Percentiles rank a stretch among this genome's conserved stretches.
Conservation (phyloP, 169 alveolate species). For the Amoebophrya sp. region DNA sequence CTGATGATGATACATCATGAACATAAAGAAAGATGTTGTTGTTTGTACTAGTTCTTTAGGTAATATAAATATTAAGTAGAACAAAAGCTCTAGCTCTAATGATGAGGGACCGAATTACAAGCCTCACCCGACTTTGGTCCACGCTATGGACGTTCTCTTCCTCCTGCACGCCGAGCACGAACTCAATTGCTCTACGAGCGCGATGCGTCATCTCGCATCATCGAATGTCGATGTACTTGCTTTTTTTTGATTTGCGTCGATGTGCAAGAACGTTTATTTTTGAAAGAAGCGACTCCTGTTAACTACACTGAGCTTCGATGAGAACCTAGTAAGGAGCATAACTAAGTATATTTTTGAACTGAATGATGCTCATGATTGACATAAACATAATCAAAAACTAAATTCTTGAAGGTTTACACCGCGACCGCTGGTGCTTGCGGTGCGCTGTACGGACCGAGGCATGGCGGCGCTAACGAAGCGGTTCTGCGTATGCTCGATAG, state of each 20-base stretch:
- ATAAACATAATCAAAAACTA: constrained; percentile 70
- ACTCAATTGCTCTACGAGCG: constrained; percentile 72
- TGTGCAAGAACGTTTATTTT: too few species aligned
- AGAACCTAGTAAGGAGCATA: too few species aligned
- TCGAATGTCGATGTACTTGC: constrained; percentile 62
- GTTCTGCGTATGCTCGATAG: constrained; percentile 36
- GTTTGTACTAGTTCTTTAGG: too few species aligned
- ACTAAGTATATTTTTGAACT: too few species aligned
- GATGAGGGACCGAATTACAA: constrained; percentile 47
- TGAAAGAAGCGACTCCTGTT: too few species aligned
- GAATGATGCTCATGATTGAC: too few species aligned
- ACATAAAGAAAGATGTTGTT: too few species aligned
- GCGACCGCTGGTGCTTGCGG: constrained; percentile 75
- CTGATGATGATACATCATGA: too few species aligned
- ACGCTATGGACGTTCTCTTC: constrained; percentile 66
- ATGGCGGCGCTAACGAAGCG: constrained; percentile 40
- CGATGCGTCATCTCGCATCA: constrained; percentile 71
- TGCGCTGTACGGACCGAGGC: constrained; percentile 48
- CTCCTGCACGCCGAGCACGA: constrained; percentile 79
- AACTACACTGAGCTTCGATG: too few species aligned
- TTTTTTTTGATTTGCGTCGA: too few species aligned
- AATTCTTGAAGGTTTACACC: constrained; percentile 64
- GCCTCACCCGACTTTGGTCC: constrained; percentile 64
- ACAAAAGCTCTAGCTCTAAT: too few species aligned
- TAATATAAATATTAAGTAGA: too few species aligned